Conservation (phyloP, 805 yeast genomes). For the Metschnikowia lochheadii region DNA sequence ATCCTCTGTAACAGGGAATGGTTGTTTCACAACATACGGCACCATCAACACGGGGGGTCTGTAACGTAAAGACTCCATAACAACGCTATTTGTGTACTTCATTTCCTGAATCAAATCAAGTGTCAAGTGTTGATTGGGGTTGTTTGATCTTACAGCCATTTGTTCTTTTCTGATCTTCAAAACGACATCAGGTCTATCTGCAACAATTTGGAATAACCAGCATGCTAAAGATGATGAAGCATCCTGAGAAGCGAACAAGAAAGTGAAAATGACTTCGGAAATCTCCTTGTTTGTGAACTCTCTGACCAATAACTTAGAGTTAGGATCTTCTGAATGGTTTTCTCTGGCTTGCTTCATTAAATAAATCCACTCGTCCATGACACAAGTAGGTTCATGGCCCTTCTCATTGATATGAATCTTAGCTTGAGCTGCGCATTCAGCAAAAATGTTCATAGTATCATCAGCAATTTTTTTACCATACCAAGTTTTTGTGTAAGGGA, state of each 20-base stretch:
- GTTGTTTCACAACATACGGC: constrained; percentile 87
- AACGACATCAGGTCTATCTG: constrained; percentile 91
- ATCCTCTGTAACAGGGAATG: constrained; percentile 74
- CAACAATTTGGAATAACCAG: constrained; percentile 95
- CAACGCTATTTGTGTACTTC: constrained; percentile 87
- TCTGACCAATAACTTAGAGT: constrained; percentile 61
- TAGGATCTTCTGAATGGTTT: constrained; percentile 46
- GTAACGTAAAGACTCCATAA: constrained; percentile 86
- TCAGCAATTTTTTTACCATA: constrained; percentile 93
- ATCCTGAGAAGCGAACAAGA: constrained; percentile 95
- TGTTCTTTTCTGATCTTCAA: constrained; percentile 90
- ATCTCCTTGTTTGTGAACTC: constrained; percentile 88
- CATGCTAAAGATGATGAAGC: constrained; percentile 96
- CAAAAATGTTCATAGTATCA: constrained; percentile 89
- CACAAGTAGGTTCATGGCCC: constrained; percentile 80
- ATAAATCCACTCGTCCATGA: constrained; percentile 92
- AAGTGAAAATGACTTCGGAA: constrained; percentile 94
- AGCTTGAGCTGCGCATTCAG: constrained; percentile 81
- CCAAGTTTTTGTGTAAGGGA: constrained; percentile 98
- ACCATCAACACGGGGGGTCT: constrained; percentile 99
- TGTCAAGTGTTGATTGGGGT: constrained; percentile 56
- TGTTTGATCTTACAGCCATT: constrained; percentile 72
- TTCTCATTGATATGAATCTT: constrained; percentile 66
- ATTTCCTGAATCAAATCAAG: constrained; percentile 78
- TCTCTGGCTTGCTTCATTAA: constrained; percentile 74